Conservation (phyloP, 2,329 filamentous ascomycete genomes). For the Endocalyx cinctus region DNA sequence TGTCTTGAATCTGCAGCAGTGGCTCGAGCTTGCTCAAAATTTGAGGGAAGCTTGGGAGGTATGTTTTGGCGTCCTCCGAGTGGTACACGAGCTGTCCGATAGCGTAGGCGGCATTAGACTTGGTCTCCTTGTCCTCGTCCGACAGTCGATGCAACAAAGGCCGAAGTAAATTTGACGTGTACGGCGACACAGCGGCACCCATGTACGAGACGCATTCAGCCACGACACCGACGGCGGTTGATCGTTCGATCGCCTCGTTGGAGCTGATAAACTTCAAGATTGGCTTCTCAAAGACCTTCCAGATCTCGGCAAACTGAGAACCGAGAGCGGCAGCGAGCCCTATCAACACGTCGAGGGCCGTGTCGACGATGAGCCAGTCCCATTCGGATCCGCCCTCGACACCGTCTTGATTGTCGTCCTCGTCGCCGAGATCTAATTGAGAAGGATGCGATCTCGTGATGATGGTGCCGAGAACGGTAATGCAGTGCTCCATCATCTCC, state of each 20-base stretch:
- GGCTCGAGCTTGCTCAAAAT: conserved; percentile 86
- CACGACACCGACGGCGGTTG: conserved; percentile 84
- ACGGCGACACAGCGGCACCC: conserved; percentile 74
- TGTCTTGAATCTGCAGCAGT: conserved; percentile 70
- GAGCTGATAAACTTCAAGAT: conserved; percentile 84
- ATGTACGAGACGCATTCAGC: conserved; percentile 87
- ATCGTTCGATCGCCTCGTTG: conserved; percentile 81
- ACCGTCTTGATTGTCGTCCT: conserved; percentile 70
- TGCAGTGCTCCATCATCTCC: conserved; percentile 69
- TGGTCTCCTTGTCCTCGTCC: conserved; percentile 86
- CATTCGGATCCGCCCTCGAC: conserved; percentile 84
- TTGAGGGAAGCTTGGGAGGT: conserved; percentile 68
- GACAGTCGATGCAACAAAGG: conserved; percentile 79
- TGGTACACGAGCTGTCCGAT: conserved; percentile 79
- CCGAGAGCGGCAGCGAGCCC: conserved; percentile 81
- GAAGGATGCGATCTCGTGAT: conserved; percentile 89
- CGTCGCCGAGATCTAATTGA: conserved; percentile 82
- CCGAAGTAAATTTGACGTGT: conserved; percentile 71
- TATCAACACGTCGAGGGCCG: conserved; percentile 83
- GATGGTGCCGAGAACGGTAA: conserved; percentile 70
- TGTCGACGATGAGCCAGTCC: conserved; percentile 96
- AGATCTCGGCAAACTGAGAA: conserved; percentile 75
- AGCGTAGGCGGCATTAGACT: conserved; percentile 93
- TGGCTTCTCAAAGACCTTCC: conserved; percentile 94
- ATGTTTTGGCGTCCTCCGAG: conserved; percentile 68